Evolutionary conservation across 208 protist species (phyloP).

Genomic region (Giardia muris): DNA sequence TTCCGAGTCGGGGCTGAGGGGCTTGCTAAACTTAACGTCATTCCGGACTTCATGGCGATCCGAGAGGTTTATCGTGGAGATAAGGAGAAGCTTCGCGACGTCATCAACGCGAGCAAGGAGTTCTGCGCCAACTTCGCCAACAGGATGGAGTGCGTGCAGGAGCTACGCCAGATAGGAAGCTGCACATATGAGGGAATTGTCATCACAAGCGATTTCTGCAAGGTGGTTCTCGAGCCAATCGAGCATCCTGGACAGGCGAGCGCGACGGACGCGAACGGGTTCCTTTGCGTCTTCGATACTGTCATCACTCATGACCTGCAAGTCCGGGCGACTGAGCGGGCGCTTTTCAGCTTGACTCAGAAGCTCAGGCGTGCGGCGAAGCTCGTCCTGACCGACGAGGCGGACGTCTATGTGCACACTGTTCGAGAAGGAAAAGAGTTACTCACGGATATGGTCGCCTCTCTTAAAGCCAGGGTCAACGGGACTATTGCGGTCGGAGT

Average conservation of each 20-base stretch:
- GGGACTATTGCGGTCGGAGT: background rate
- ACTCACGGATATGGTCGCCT: background rate
- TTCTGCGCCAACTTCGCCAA: constrained; percentile 12
- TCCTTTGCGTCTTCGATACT: background rate
- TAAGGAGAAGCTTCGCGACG: constrained; percentile 2
- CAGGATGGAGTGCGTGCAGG: background rate
- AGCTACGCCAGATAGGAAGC: background rate
- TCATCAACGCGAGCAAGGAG: constrained; percentile 1
- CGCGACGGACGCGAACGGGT: constrained; percentile 21
- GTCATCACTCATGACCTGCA: background rate
- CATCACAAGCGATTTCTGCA: constrained; percentile 1
- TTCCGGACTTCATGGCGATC: constrained; percentile 17
- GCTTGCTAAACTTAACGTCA: constrained; percentile 49
- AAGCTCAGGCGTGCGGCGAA: background rate
- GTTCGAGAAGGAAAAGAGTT: background rate
- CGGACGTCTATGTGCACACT: constrained; percentile 8
- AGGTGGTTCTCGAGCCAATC: background rate
- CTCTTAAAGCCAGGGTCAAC: background rate
- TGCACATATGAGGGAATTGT: background rate
- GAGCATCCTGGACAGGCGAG: background rate
- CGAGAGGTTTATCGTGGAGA: constrained; percentile 8
- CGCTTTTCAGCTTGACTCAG: constrained; percentile 21
- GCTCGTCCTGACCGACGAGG: background rate
- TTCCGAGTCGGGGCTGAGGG: constrained; percentile 51
- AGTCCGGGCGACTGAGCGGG: background rate